Evolutionary conservation across 352 stramenopile species (phyloP), one percentile per base, ranked within the genome.

Genomic region (Pythium insidiosum): DNA sequence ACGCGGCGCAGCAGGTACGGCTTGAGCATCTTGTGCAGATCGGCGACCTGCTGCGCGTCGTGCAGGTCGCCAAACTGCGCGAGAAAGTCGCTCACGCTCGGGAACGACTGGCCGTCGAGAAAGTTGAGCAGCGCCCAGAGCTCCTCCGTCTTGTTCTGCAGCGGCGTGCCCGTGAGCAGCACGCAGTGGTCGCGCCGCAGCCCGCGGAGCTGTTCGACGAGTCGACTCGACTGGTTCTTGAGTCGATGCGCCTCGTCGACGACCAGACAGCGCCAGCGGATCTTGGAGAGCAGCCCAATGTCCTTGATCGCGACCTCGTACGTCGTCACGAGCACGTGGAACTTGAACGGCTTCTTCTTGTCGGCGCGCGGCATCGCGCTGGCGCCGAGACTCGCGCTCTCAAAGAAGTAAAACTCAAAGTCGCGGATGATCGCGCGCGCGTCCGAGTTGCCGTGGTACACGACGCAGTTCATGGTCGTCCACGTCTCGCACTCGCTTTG

Each of bases 101-200:
- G 83, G 64, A 99, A 99, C 13, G 76, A 91, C 24, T 86, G 73
- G 11, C 54, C 68, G 34, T 99, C 94, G 24, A 99, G 84, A 34
- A 99, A 99, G 63, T 99, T 98, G 1, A 99, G 69, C 23, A 99
- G 67, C 3, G 96, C 90, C 96, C 96, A 99, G n/a, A 99, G 65
- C 63, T 99, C 97, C 53, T 98, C 80, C 4, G 97, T 98, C 60
- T 99, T 99, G 76, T 99, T 99, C 46, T 95, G 83, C 6, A 95
- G 43, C 28, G 84, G 84, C 29, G 84, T 95, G 6, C 84, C 84
- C 4, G 84, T 95, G 0, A 95, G 65, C 37, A 95, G 55, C 21
- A 95, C 77, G 30, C 81, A 92, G 43, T 93, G 82, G 28, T 89
- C 79, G 3, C 83, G 73, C 24, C 64, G 77, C 18, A 95, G 47